Base-by-base conservation (phyloP, 2,329 filamentous ascomycete species). In the Alternaria ventricosa region DNA sequence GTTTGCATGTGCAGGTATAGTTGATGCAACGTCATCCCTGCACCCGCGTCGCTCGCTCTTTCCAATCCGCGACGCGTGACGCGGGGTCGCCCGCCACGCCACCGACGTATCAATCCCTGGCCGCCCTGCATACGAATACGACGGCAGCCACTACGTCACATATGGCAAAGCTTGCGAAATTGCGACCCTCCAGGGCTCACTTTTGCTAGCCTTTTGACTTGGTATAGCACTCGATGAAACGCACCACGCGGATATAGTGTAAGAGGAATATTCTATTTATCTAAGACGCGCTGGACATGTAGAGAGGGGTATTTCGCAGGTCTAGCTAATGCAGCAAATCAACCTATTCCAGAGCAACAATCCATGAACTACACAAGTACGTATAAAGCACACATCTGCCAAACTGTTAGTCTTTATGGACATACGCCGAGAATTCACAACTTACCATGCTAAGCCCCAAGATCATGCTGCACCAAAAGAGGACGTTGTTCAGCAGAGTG, bases 401-500 rank as follows among this genome's bases (percentile, higher is more conserved):
- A 49, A 51, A 25, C 18, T 20, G 22, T 22, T n/a, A 47, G 43
- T 20, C 13, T 45, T 5, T 9, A 36, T 41, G 20, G 20, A 53
- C 18, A 8, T 12, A n/a, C 33, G 20, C 18, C 20, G 25, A 15
- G 22, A 6, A 15, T 18, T 33, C 10, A 4, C 18, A 44, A n/a
- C 89, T 79, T 82, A 94, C 92, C 87, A 95, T 83, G 65, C 91
- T 92, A 63, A 97, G 81, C 0, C 94, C 94, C 54, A 96, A 76
- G 69, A 97, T 93, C 92, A 97, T 97, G 23, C 90, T 94, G 74
- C 88, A 90, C 94, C 94, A 97, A 77, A 97, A 97, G 65, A 92
- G 90, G 3, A 87, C 84, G 76, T 97, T 79, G 65, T 78, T 97
- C 61, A 97, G 83, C 28, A 94, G 90, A 76, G 89, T 89, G 70